Percentiles rank a stretch among this genome's conserved stretches.
Conservation (phyloP, 305 asterid species). For the Fraxinus greggii region DNA sequence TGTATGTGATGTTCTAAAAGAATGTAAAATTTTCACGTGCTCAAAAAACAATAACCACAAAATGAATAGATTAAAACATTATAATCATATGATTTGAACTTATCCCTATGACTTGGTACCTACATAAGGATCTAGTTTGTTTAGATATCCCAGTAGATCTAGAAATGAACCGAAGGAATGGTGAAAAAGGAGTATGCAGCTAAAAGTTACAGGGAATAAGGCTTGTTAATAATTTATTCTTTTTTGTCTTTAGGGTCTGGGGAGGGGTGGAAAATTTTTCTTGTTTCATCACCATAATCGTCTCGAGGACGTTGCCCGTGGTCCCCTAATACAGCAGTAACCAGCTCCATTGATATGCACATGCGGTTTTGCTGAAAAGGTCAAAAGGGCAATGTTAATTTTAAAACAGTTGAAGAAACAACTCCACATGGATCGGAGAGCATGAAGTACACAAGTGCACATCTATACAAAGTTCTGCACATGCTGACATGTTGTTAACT, state of each 20-base stretch:
- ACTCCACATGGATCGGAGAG: not conserved
- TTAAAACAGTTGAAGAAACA: slow-evolving; percentile 23
- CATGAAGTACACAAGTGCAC: slow-evolving; percentile 7
- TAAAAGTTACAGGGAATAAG: not conserved
- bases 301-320: slow-evolving; percentile 95
- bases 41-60: slow-evolving; percentile 13
- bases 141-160: not conserved
- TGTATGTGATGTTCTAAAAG: slow-evolving; percentile 12
- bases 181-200: not conserved
- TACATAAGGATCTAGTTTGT: not conserved
- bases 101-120: not conserved
- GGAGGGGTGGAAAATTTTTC: not conserved
- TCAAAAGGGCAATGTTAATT: slow-evolving; percentile 22
- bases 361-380: slow-evolving; percentile 57
- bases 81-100: not conserved
- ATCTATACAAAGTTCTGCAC: slow-evolving; percentile 9
- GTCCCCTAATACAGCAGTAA: slow-evolving; percentile 96
- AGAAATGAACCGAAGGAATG: not conserved
- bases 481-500: slow-evolving; percentile 14
- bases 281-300: slow-evolving; percentile 77
- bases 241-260: not conserved
- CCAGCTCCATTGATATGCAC: slow-evolving; percentile 97
- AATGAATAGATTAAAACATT: not conserved
- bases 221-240: not conserved
- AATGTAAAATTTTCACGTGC: not conserved